These are phyloP conservation scores for Primulina huaijiensis DNA, from an alignment of 257 asterid genomes.

Conservation along the genomic window DNA sequence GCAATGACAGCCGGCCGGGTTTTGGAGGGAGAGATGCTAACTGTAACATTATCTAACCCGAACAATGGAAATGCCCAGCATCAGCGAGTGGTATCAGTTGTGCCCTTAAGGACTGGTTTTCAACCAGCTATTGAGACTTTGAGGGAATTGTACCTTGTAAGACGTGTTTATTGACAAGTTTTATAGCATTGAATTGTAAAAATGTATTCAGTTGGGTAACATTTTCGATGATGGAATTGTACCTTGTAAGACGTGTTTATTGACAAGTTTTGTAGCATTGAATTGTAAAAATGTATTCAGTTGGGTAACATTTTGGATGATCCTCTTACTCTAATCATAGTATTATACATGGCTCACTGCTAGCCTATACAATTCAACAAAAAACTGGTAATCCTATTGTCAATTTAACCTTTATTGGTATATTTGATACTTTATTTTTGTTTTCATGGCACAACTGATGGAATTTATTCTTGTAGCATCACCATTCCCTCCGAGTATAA, in stretches of 20 bases:
- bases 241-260: slow-evolving; percentile 31
- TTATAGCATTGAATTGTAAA: not conserved
- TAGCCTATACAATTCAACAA: not conserved
- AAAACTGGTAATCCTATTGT: not conserved
- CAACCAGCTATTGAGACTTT: slow-evolving; percentile 65
- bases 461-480: not conserved
- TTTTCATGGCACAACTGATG: not conserved
- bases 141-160: slow-evolving; percentile 46
- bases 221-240: slow-evolving; percentile 56
- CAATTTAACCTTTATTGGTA: not conserved
- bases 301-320: not conserved
- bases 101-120: slow-evolving; percentile 61
- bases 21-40: slow-evolving; percentile 79
- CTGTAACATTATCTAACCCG: slow-evolving; percentile 69
- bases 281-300: not conserved
- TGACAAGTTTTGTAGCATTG: slow-evolving; percentile 2
- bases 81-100: slow-evolving; percentile 66
- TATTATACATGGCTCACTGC: not conserved
- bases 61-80: slow-evolving; percentile 82
- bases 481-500: not conserved
- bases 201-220: not conserved
- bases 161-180: slow-evolving; percentile 21
- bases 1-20: slow-evolving; percentile 49
- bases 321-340: not conserved
- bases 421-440: not conserved